These are phyloP conservation scores for Dictyophora rubrovolvata DNA, from an alignment of 768 basidiomycete species.

Conservation along the genomic window DNA sequence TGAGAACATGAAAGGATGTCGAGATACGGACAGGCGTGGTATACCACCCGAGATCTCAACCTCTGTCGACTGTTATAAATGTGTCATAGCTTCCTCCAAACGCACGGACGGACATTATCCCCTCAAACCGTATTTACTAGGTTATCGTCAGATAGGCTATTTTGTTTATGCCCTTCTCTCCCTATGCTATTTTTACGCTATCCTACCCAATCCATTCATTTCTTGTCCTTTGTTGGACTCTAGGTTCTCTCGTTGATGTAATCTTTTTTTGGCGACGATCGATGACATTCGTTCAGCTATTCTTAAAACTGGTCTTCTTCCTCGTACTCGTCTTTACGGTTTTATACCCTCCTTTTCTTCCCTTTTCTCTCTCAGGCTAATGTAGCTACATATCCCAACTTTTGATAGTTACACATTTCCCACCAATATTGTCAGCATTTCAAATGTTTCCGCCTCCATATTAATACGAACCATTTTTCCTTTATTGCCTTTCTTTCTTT, in stretches of 20 bases:
- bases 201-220: not conserved
- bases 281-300: not conserved
- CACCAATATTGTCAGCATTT: not conserved
- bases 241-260: not conserved
- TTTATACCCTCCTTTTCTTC: not conserved
- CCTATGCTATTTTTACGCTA: not conserved
- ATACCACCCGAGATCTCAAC: not conserved
- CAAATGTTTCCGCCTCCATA: no score
- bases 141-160: not conserved
- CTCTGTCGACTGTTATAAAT: no score
- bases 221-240: not conserved
- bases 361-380: not conserved
- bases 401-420: not conserved
- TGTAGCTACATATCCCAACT: not conserved
- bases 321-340: not conserved
- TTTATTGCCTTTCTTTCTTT: not conserved
- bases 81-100: not conserved
- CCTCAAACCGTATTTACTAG: not conserved
- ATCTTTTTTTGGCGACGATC: not conserved
- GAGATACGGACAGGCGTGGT: not conserved
- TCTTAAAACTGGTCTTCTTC: not conserved
- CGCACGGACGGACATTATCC: not conserved
- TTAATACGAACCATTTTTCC: no score
- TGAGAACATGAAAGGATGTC: conserved; percentile 40
- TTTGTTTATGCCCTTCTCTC: not conserved